Percentiles rank a stretch among this genome's conserved stretches.
phyloP scores from a whole-genome alignment of 2,329 filamentous ascomycete species.

The Talaromyces sp. region DNA sequence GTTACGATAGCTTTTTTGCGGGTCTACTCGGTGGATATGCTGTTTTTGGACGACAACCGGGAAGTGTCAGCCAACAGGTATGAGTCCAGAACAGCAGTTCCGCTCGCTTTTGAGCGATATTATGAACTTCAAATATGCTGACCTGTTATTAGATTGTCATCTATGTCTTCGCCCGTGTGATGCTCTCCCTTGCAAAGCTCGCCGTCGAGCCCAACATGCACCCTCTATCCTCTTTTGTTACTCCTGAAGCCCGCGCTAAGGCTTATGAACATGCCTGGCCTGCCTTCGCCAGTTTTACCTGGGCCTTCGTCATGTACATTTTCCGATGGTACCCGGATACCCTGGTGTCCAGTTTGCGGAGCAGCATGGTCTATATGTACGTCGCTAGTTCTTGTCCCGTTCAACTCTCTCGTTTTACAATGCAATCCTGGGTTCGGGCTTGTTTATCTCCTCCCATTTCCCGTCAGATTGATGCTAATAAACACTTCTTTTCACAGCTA shows the following conservation, averaged over 20 bases:
- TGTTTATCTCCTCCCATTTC: no score
- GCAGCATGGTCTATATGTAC: conserved; percentile 98
- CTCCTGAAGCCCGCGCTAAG: conserved; percentile 45
- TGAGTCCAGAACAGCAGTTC: neutral
- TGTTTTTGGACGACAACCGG: conserved; percentile 82
- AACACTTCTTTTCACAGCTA: conserved; percentile 51
- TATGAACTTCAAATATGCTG: conserved; percentile 4
- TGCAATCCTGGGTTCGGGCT: no score
- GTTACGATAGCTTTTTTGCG: conserved; percentile 81
- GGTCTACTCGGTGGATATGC: conserved; percentile 88
- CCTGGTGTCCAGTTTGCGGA: conserved; percentile 85
- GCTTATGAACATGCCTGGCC: conserved; percentile 82
- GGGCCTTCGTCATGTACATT: conserved; percentile 93
- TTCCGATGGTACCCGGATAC: conserved; percentile 91
- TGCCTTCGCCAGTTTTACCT: conserved; percentile 85
- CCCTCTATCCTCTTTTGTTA: conserved; percentile 46
- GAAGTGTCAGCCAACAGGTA: conserved; percentile 77
- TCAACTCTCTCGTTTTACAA: neutral
- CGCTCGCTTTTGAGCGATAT: neutral
- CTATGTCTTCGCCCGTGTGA: conserved; percentile 92
- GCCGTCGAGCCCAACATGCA: conserved; percentile 66
- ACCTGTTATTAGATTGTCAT: conserved; percentile 75
- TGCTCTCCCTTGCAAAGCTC: conserved; percentile 80
- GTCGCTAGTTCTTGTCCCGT: conserved; percentile 35
- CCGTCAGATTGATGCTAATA: neutral